Percentiles rank a stretch among this genome's conserved stretches.
These are phyloP conservation scores for Gorgonomyces haynaldii DNA, from an alignment of 192 early-diverging fungal species.

Conservation along the genomic window DNA sequence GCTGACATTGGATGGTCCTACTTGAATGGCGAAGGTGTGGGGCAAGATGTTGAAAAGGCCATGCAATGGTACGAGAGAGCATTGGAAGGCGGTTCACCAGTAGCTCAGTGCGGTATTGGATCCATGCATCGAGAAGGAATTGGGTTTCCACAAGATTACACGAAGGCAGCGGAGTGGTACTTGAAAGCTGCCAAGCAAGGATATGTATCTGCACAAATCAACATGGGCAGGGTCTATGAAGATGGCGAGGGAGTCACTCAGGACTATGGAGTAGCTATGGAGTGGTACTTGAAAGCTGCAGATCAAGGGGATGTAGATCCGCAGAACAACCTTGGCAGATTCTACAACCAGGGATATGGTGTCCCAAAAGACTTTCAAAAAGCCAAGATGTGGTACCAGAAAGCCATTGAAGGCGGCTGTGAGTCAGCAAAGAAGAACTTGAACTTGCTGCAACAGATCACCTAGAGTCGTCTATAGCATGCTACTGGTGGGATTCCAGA, in stretches of 20 bases:
- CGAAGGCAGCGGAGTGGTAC: constrained; percentile 8
- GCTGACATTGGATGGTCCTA: constrained; percentile 36
- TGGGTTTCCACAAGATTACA: neutral
- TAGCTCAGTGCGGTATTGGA: constrained; percentile 8
- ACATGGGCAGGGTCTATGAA: neutral
- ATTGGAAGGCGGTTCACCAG: neutral
- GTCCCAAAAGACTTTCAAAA: constrained; percentile 2
- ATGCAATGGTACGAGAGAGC: neutral
- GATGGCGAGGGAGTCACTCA: neutral
- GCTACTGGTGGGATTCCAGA: no score
- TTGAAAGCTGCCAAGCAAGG: constrained; percentile 4
- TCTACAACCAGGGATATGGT: neutral
- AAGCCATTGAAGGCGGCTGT: neutral
- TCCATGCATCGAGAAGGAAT: constrained; percentile 8
- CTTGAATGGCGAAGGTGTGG: constrained; percentile 23
- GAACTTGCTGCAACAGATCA: no score
- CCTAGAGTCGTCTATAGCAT: no score
- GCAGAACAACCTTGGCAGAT: neutral
- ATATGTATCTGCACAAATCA: constrained; percentile 2
- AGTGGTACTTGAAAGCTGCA: neutral
- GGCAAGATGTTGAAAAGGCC: neutral
- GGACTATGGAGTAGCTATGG: neutral
- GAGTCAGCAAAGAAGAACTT: neutral
- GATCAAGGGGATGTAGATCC: neutral
- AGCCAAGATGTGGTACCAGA: neutral